These are phyloP conservation scores for Stentor roeselii DNA, from an alignment of 73 alveolate genomes.

Conservation along the genomic window DNA sequence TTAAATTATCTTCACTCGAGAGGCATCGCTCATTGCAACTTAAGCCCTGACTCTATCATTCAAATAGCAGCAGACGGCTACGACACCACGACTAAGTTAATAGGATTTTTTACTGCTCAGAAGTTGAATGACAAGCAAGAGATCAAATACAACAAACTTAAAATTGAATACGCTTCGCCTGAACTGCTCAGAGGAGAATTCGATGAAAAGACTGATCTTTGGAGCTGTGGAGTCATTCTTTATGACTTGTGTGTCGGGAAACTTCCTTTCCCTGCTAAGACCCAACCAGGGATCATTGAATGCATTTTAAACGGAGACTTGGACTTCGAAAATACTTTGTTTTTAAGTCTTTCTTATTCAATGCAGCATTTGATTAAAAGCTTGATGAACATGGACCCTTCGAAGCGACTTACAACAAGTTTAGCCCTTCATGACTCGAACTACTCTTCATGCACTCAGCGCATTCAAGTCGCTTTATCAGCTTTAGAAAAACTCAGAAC, in stretches of 20 bases:
- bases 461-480: neutral
- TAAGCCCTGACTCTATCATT: neutral
- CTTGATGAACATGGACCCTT: constrained; percentile 32
- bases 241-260: constrained; percentile 81
- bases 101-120: neutral
- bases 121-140: neutral
- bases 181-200: constrained; percentile 64
- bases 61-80: neutral
- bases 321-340: constrained; percentile 17
- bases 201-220: constrained; percentile 59
- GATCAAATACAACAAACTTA: neutral
- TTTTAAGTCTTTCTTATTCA: neutral
- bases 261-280: constrained; percentile 75
- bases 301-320: constrained; percentile 66
- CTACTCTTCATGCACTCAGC: neutral
- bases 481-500: neutral
- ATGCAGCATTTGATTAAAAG: constrained; percentile 22
- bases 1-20: neutral
- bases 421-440: constrained; percentile 32
- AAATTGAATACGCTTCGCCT: constrained; percentile 73
- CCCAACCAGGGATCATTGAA: constrained; percentile 40
- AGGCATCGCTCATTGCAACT: neutral
- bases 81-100: neutral
- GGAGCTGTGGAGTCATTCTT: constrained; percentile 59
- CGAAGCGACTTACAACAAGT: constrained; percentile 22